These are phyloP conservation scores for Penicillium daleae DNA, from an alignment of 495 filamentous ascomycete species.

Conservation along the genomic window DNA sequence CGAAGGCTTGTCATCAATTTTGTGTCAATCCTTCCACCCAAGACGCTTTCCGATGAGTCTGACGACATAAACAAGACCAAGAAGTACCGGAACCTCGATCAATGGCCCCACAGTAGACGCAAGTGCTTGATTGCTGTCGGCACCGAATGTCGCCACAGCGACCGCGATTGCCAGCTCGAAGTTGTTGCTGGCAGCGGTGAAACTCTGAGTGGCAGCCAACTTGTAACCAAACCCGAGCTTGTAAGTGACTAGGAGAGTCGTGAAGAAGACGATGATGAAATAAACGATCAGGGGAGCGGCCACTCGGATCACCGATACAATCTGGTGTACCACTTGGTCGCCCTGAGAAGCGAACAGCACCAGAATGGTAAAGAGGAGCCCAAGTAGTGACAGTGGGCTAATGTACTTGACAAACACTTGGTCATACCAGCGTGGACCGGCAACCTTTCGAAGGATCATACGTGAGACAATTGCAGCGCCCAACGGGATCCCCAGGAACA, in stretches of 20 bases:
- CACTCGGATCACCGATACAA: constrained; percentile 79
- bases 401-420: constrained; percentile 67
- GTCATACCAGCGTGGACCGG: constrained; percentile 65
- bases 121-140: constrained; percentile 79
- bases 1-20: too few relatives aligned
- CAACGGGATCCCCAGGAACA: constrained; percentile 85
- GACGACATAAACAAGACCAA: constrained; percentile 80
- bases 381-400: constrained; percentile 78
- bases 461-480: constrained; percentile 79
- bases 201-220: constrained; percentile 78
- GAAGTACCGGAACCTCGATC: constrained; percentile 86
- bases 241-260: constrained; percentile 62
- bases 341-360: constrained; percentile 87
- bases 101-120: constrained; percentile 90
- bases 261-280: constrained; percentile 72
- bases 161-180: constrained; percentile 95
- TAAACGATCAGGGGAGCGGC: constrained; percentile 81
- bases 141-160: constrained; percentile 81
- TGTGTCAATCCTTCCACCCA: constrained; percentile 25
- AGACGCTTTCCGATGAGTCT: constrained; percentile 36
- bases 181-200: constrained; percentile 94
- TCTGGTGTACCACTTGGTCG: constrained; percentile 76
- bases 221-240: constrained; percentile 74
- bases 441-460: constrained; percentile 58
- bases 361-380: constrained; percentile 82